Base-by-base conservation (phyloP, 75 land plant species). In the Isoetes taiwanensis region DNA sequence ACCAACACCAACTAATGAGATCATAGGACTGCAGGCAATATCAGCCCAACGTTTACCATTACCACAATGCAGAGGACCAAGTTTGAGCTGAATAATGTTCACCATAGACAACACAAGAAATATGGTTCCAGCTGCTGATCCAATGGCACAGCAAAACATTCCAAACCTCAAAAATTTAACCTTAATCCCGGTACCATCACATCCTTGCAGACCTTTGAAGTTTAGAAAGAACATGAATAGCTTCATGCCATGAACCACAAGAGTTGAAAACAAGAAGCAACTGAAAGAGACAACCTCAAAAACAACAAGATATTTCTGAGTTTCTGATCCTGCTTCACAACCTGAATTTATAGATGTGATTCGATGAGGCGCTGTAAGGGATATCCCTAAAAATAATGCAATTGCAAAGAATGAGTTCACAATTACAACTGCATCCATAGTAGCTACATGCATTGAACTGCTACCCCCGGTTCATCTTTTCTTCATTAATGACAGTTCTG, bases 211-310 rank as follows among this genome's bases (percentile, higher is more conserved):
- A n/a, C n/a, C n/a, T n/a, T n/a, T n/a, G n/a, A n/a, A n/a, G n/a
- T n/a, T n/a, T n/a, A n/a, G n/a, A n/a, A n/a, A 42, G 38, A 77
- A 66, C 46, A 82, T 61, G 72, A 77, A 78, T 46, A 83, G 87
- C 75, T 90, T 86, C 54, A 90, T 69, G 33, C 77, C 78, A 31
- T 82, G 75, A 9, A 93, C 97, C 58, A 90, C 58, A 35, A 90
- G 68, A 72, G 87, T 90, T 56, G 97, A 90, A 69, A 83, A 79
- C 67, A 90, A 84, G 76, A 86, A 90, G 65, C 77, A 86, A 68
- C 78, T 55, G 78, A 90, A 90, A 67, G 97, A 66, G 56, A 76
- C 64, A 46, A 90, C 87, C 61, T 90, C 95, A 73, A 82, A 86
- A 61, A 80, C 12, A 33, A 86, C 61, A 35, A 90, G 66, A n/a